Conservation (phyloP, 768 basidiomycete species). For the Leccinum uliginosum region DNA sequence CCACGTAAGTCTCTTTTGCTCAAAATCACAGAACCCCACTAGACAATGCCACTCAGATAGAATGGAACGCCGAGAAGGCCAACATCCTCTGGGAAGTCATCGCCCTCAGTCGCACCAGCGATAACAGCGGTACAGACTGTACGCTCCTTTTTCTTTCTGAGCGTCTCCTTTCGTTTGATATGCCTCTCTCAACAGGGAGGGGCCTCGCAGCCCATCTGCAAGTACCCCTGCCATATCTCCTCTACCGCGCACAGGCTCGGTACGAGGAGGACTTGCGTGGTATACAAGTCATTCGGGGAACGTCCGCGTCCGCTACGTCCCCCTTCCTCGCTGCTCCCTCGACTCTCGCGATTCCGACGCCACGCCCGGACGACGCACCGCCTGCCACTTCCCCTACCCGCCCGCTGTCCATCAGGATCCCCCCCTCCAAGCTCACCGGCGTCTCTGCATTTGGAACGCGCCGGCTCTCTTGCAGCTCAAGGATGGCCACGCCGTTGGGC, state of each 20-base stretch:
- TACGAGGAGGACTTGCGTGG: conserved; percentile 84
- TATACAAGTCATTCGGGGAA: conserved; percentile 65
- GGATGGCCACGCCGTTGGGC: conserved; percentile 51
- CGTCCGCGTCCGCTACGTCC: conserved; percentile 37
- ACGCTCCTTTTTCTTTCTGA: conserved; percentile 28
- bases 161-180: background rate
- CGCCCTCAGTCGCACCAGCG: conserved; percentile 66
- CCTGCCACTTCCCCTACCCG: conserved; percentile 7
- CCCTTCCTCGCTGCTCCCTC: conserved; percentile 20
- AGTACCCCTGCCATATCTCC: conserved; percentile 79
- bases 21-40: background rate
- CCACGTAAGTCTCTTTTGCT: conserved; percentile 44
- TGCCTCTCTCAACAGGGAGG: conserved; percentile 54
- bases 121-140: conserved; percentile 79
- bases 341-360: conserved; percentile 6
- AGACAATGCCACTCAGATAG: conserved; percentile 48
- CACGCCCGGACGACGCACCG: conserved; percentile 14
- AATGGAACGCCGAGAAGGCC: conserved; percentile 83
- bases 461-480: conserved; percentile 38
- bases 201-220: conserved; percentile 73
- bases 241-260: conserved; percentile 78
- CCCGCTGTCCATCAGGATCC: conserved; percentile 27
- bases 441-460: conserved; percentile 10
- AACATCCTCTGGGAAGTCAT: conserved; percentile 86
- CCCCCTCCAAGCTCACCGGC: conserved; percentile 9